Evolutionary conservation across 2,329 filamentous ascomycete genomes (phyloP).

Genomic region (Cryphonectria naterciae): DNA sequence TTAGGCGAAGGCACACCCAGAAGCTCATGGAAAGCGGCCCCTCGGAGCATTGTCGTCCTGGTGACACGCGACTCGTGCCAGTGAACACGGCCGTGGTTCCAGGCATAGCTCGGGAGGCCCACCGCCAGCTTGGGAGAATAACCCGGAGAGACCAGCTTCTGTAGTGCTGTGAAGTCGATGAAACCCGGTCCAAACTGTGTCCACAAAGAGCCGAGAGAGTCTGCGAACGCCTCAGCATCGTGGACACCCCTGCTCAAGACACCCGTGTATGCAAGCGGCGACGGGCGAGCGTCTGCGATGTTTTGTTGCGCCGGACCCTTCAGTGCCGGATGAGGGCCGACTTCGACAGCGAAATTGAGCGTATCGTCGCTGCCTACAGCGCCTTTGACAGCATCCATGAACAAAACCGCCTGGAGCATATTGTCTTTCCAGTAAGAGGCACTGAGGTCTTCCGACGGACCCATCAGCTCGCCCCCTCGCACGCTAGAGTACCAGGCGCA

Average conservation of each 20-base stretch:
- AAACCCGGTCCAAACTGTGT: not conserved
- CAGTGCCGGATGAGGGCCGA: conserved; percentile 43
- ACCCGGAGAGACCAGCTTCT: not conserved
- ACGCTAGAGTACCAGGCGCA: conserved; percentile 35
- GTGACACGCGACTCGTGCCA: conserved; percentile 29
- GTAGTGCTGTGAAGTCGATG: not conserved
- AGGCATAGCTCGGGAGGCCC: conserved; percentile 24
- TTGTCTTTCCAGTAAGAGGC: conserved; percentile 39
- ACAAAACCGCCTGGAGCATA: conserved; percentile 43
- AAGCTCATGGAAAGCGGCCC: conserved; percentile 12
- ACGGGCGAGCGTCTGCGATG: not conserved
- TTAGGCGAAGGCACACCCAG: conserved; percentile 13
- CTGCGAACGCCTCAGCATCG: conserved; percentile 8
- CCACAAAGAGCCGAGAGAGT: conserved; percentile 13
- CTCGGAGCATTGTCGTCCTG: not conserved
- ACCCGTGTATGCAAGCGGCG: conserved; percentile 4
- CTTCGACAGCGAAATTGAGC: conserved; percentile 38
- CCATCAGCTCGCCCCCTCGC: conserved; percentile 32
- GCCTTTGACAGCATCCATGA: conserved; percentile 38
- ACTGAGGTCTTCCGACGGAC: conserved; percentile 26
- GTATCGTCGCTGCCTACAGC: conserved; percentile 23
- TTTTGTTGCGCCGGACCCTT: conserved; percentile 35
- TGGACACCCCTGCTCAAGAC: not conserved
- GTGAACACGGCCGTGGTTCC: conserved; percentile 22
- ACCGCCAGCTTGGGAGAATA: not conserved